Evolutionary conservation across 1,284 basidiomycete genomes (phyloP).

Genomic region (Stygiomarasmius scandens): DNA sequence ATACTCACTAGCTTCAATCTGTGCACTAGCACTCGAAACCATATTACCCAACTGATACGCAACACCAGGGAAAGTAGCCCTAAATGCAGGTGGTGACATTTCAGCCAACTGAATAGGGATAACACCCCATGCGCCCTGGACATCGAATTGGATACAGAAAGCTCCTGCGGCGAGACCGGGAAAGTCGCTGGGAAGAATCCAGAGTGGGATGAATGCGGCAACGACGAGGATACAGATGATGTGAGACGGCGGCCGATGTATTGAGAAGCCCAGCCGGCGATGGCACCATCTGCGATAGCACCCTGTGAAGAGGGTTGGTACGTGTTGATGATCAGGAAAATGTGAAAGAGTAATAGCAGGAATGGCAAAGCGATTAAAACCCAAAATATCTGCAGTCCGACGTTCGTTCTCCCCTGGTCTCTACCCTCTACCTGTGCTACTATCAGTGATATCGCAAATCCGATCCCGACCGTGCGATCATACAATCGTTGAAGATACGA

Average conservation of each 20-base stretch:
- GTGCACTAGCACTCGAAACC: constrained; percentile 85
- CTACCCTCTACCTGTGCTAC: no score
- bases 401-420: no score
- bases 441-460: no score
- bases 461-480: no score
- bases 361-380: no score
- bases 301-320: constrained; percentile 6
- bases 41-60: constrained; percentile 91
- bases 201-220: constrained; percentile 78
- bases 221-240: constrained; percentile 62
- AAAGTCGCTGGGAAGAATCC: constrained; percentile 78
- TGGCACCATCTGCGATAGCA: constrained; percentile 58
- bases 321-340: no score
- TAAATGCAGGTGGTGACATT: constrained; percentile 90
- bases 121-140: constrained; percentile 85
- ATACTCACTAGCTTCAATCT: constrained; percentile 88
- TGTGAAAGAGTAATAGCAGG: no score
- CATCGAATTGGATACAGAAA: constrained; percentile 86
- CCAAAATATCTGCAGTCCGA: no score
- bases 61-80: constrained; percentile 91
- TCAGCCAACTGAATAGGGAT: constrained; percentile 88
- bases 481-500: no score
- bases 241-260: constrained; percentile 86
- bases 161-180: constrained; percentile 72
- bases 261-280: constrained; percentile 83